phyloP scores from a whole-genome alignment of 2,329 filamentous ascomycete species.

The Sporothrix pseudoabietina region DNA sequence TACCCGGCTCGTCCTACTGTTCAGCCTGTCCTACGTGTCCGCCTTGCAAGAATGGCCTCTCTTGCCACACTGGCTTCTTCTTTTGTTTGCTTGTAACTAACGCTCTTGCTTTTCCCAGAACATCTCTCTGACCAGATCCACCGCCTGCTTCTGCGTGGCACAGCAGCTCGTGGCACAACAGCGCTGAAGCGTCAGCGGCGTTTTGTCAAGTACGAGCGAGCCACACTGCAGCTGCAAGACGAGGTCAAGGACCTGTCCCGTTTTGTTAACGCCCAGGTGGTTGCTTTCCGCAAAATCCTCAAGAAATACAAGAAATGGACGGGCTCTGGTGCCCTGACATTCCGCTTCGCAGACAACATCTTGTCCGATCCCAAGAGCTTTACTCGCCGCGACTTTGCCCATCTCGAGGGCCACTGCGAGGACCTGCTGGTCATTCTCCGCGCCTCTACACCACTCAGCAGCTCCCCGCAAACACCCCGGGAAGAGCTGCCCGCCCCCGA shows the following conservation, averaged over 20 bases:
- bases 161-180: constrained; percentile 41
- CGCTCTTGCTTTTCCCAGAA: constrained; percentile 42
- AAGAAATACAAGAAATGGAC: constrained; percentile 90
- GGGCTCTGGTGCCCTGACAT: constrained; percentile 64
- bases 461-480: constrained; percentile 37
- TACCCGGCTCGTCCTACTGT: not conserved
- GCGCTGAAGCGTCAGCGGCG: constrained; percentile 54
- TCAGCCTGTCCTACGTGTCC: not conserved
- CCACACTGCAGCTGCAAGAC: constrained; percentile 62
- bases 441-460: constrained; percentile 47
- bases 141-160: constrained; percentile 51
- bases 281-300: constrained; percentile 78
- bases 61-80: not conserved
- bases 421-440: constrained; percentile 53
- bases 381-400: constrained; percentile 64
- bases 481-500: constrained; percentile 40
- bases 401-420: constrained; percentile 54
- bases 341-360: constrained; percentile 67
- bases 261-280: constrained; percentile 72
- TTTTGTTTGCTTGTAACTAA: not conserved
- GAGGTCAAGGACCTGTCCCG: constrained; percentile 71
- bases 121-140: constrained; percentile 54
- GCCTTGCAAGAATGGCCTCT: not conserved
- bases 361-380: constrained; percentile 70
- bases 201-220: constrained; percentile 57